phyloP scores from a whole-genome alignment of 2,329 filamentous ascomycete genomes.

The Microcera coccophila region DNA sequence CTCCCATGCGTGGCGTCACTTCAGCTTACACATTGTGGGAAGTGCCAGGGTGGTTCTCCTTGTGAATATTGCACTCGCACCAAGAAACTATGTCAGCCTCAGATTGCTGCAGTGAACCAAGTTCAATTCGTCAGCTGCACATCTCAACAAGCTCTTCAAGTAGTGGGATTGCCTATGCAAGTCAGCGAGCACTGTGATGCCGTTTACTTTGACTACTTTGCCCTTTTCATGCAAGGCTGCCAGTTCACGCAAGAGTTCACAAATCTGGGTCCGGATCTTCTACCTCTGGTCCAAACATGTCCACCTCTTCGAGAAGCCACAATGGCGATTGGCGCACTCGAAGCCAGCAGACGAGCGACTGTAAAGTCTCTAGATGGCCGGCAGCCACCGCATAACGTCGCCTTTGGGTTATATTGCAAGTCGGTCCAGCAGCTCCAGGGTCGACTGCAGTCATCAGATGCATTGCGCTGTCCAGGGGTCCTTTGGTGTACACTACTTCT shows the following conservation, averaged over 20 bases:
- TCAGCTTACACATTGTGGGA: not conserved
- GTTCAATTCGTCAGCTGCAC: constrained; percentile 12
- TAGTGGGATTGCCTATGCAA: not conserved
- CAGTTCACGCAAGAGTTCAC: constrained; percentile 18
- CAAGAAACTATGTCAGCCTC: constrained; percentile 21
- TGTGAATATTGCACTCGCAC: constrained; percentile 26
- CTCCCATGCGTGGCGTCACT: not conserved
- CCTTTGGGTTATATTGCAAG: constrained; percentile 18
- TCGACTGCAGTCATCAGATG: constrained; percentile 2
- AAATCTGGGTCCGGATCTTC: constrained; percentile 6
- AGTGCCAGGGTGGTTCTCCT: constrained; percentile 26
- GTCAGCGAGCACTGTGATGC: not conserved
- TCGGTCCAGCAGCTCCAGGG: constrained; percentile 14
- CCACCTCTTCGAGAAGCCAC: constrained; percentile 14
- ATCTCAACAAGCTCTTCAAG: not conserved
- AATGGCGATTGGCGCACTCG: constrained; percentile 25
- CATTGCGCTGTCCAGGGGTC: constrained; percentile 4
- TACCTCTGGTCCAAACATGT: constrained; percentile 15
- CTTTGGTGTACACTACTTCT: constrained; percentile 28
- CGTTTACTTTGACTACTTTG: constrained; percentile 16
- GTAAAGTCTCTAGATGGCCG: not conserved
- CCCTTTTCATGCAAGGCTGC: constrained; percentile 12
- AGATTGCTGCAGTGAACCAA: not conserved
- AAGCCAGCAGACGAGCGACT: constrained; percentile 17
- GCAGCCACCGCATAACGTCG: constrained; percentile 1